Conservation (phyloP, 1,284 basidiomycete species). For the Phylloporus sp. region DNA sequence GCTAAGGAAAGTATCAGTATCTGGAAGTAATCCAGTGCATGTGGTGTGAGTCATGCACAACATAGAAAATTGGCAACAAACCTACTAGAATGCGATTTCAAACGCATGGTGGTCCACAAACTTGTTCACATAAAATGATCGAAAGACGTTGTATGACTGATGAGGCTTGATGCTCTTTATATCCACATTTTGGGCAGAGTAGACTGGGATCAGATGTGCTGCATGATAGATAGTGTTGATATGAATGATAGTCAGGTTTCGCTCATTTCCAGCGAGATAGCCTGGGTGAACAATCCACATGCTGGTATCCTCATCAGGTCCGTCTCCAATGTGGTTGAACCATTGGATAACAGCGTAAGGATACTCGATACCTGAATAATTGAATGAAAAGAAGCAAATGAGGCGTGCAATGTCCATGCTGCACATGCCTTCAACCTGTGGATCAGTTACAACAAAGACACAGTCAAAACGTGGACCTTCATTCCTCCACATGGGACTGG, state of each 20-base stretch:
- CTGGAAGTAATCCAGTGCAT: too few relatives aligned
- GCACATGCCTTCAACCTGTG: neutral
- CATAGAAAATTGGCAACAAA: too few relatives aligned
- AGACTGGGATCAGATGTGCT: neutral
- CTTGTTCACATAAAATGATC: neutral
- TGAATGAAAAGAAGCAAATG: conserved; percentile 36
- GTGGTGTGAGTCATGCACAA: too few relatives aligned
- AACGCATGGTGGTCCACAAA: neutral
- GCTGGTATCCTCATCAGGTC: neutral
- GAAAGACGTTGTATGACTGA: neutral
- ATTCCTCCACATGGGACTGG: conserved; percentile 12
- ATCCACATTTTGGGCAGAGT: neutral
- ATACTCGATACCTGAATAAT: neutral
- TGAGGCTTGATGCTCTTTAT: neutral
- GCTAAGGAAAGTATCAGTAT: too few relatives aligned
- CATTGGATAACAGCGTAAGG: neutral
- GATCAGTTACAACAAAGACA: conserved; percentile 4
- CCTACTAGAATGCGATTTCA: neutral
- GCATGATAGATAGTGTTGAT: neutral
- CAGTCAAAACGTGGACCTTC: conserved; percentile 9
- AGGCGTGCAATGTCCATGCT: conserved; percentile 27
- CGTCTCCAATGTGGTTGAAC: neutral
- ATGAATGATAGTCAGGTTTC: neutral
- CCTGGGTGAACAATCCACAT: neutral
- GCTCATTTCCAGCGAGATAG: neutral